Conservation (phyloP, 371 early-diverging fungal genomes). For the Polyrhizophydium stewartii region DNA sequence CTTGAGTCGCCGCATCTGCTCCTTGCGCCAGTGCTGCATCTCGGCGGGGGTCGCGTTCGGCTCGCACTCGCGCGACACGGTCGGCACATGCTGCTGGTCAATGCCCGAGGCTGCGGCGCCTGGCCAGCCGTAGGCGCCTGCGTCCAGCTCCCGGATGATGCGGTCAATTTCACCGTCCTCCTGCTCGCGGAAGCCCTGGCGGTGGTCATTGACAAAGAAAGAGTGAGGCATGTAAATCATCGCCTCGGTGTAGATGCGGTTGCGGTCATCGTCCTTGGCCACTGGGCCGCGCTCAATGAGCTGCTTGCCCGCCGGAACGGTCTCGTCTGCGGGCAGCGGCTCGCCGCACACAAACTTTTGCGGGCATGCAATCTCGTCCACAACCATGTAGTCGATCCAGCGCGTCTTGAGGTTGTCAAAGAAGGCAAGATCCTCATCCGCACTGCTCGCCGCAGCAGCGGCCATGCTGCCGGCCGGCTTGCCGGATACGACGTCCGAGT, state of each 20-base stretch:
- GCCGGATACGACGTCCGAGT: background rate
- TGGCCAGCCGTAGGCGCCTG: background rate
- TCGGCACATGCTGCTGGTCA: background rate
- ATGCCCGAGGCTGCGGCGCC: background rate
- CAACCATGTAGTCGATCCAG: conserved; percentile 90
- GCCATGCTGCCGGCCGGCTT: background rate
- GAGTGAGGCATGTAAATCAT: conserved; percentile 91
- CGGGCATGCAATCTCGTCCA: conserved; percentile 85
- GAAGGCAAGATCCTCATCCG: conserved; percentile 3
- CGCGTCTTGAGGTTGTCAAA: conserved; percentile 16
- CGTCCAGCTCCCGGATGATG: conserved; percentile 12
- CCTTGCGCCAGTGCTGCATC: conserved; percentile 56
- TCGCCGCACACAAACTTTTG: conserved; percentile 76
- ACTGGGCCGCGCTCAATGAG: conserved; percentile 10
- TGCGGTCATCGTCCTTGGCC: conserved; percentile 57
- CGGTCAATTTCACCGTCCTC: conserved; percentile 33
- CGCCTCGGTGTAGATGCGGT: conserved; percentile 82
- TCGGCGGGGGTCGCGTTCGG: background rate
- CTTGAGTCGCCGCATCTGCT: conserved; percentile 75
- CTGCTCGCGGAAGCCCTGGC: conserved; percentile 86
- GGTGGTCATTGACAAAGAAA: conserved; percentile 91
- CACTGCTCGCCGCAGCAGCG: background rate
- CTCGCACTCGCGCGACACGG: background rate
- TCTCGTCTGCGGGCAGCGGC: conserved; percentile 16
- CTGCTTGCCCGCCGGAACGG: background rate